Evolutionary conservation across 176 grass and related monocot genomes (phyloP), one percentile per base, ranked within the genome.

Genomic region (Eragrostis curvula): DNA sequence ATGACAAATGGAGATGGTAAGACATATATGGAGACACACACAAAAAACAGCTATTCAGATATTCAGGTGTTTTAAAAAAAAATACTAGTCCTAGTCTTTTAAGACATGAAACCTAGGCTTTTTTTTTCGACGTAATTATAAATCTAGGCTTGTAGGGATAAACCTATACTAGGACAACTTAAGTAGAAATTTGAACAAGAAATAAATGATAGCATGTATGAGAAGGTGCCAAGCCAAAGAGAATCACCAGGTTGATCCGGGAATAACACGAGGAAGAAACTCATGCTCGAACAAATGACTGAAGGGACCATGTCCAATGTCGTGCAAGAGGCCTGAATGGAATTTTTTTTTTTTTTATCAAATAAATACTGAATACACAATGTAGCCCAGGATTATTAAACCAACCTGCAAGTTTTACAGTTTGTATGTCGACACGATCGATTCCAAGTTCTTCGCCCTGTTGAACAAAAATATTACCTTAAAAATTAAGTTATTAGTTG

Each of bases 251-350:
- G 81, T 83, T 76, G 78, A 91, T 70, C 92, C 92, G 50, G 92
- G 92, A 78, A 76, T n/a, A 81, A 81, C 84, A 36, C 55, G 78
- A 28, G 92, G 88, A 90, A 98, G 92, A 88, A 98, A 92, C 71
- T 89, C 95, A 82, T 91, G 92, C 83, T 98, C 95, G 91, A 95
- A 98, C 77, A 98, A 63, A 83, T 98, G 95, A 81, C 95, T 98
- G 66, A 98, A 98, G 74, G 95, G 95, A 0, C 95, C 95, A 58
- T 98, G 95, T 25, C 95, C 95, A 68, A 98, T 89, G 77, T 98
- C 95, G 89, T 98, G 95, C 71, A 98, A 74, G 45, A 98, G 86
- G 8, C 95, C 95, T 98, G 68, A 79, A 72, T 43, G 71, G 20
- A 30, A 76, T 79, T 69, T 75, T 47, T 25, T 12, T 79, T 69